These are phyloP conservation scores for Globisporangium sylvaticum DNA, from an alignment of 352 stramenopile species.

Conservation along the genomic window DNA sequence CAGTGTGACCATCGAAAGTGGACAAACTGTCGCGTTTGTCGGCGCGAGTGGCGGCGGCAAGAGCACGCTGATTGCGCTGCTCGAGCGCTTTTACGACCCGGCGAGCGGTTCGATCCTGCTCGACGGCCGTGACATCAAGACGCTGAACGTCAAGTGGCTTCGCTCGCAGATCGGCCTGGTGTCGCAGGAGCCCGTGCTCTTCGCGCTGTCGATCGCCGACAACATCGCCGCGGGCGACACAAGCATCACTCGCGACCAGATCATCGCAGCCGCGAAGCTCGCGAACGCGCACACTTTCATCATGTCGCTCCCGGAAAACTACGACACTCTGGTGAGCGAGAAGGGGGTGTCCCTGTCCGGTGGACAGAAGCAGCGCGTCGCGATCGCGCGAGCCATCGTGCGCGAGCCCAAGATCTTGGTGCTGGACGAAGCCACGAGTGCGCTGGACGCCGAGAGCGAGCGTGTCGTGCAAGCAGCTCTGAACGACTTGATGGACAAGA, in stretches of 20 bases:
- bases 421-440: constrained; percentile 25
- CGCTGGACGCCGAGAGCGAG: constrained; percentile 30
- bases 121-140: constrained; percentile 71
- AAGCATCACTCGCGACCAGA: constrained; percentile 6
- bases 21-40: constrained; percentile 29
- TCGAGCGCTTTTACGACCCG: constrained; percentile 90
- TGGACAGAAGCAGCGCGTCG: constrained; percentile 33
- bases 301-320: constrained; percentile 69
- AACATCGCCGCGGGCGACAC: constrained; percentile 75
- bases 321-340: constrained; percentile 50
- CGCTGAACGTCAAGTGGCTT: constrained; percentile 78
- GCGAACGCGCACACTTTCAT: constrained; percentile 52
- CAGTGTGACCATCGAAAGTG: constrained; percentile 27
- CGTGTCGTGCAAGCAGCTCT: constrained; percentile 35
- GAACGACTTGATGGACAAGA: constrained; percentile 24
- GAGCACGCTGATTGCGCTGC: constrained; percentile 44
- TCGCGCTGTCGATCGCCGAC: constrained; percentile 81
- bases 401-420: constrained; percentile 22
- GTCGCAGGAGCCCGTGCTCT: constrained; percentile 88
- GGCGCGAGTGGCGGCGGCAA: constrained; percentile 29
- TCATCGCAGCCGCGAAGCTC: constrained; percentile 11
- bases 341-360: constrained; percentile 29
- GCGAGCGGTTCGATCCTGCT: constrained; percentile 63
- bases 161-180: constrained; percentile 66
- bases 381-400: constrained; percentile 29